phyloP scores from a whole-genome alignment of 1,284 basidiomycete species.

The Albatrellus sp. region DNA sequence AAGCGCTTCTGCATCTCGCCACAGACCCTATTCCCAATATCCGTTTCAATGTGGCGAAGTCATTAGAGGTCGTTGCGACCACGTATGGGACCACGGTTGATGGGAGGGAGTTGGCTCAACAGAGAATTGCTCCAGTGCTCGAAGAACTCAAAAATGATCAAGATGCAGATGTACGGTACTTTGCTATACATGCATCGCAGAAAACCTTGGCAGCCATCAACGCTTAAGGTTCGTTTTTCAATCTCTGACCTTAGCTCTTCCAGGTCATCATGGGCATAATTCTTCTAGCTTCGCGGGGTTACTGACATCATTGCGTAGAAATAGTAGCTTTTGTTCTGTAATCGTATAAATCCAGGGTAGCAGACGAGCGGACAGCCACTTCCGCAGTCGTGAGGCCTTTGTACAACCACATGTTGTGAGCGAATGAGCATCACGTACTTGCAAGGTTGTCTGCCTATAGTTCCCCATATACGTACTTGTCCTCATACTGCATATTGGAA shows the following conservation, averaged over 20 bases:
- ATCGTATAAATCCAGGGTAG: too few relatives aligned
- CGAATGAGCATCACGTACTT: too few relatives aligned
- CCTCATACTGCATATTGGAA: too few relatives aligned
- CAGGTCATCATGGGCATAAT: too few relatives aligned
- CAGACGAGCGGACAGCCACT: too few relatives aligned
- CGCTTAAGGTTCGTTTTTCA: slow-evolving; percentile 8
- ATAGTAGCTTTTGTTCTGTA: too few relatives aligned
- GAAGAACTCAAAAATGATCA: slow-evolving; percentile 83
- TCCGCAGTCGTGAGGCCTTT: too few relatives aligned
- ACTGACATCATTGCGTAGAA: too few relatives aligned
- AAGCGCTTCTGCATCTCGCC: slow-evolving; percentile 76
- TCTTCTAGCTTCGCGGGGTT: too few relatives aligned
- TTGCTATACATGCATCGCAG: slow-evolving; percentile 61
- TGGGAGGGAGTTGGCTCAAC: slow-evolving; percentile 63
- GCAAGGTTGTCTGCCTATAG: too few relatives aligned
- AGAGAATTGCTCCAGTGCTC: slow-evolving; percentile 72
- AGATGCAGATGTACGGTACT: slow-evolving; percentile 94
- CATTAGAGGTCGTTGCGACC: slow-evolving; percentile 75
- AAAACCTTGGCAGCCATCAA: slow-evolving; percentile 25
- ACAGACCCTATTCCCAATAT: slow-evolving; percentile 97
- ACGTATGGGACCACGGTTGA: slow-evolving; percentile 59
- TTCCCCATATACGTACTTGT: too few relatives aligned
- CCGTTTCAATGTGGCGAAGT: slow-evolving; percentile 97
- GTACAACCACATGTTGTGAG: too few relatives aligned
- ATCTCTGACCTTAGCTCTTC: not conserved